Percentiles rank a stretch among this genome's conserved stretches.
These are phyloP conservation scores for Boletus fagicola DNA, from an alignment of 768 basidiomycete genomes.

Conservation along the genomic window DNA sequence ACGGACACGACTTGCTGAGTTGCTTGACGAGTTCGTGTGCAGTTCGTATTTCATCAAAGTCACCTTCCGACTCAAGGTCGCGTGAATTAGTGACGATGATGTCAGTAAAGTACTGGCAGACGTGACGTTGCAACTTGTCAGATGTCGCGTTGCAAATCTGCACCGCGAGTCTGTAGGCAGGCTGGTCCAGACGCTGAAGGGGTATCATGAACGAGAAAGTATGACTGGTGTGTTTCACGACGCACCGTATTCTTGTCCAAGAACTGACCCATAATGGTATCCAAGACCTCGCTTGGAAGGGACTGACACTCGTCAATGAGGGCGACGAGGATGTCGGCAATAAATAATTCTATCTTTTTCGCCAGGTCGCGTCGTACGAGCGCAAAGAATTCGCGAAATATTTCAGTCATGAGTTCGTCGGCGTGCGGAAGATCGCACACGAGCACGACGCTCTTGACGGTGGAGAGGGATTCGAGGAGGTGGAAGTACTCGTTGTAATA, in stretches of 20 bases:
- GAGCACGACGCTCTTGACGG: slow-evolving; percentile 92
- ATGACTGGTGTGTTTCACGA: slow-evolving; percentile 6
- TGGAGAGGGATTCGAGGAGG: slow-evolving; percentile 88
- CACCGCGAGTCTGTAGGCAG: slow-evolving; percentile 78
- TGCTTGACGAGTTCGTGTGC: slow-evolving; percentile 87
- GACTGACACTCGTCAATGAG: slow-evolving; percentile 83
- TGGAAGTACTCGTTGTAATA: slow-evolving; percentile 95
- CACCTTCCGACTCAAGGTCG: slow-evolving; percentile 53
- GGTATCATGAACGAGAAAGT: slow-evolving; percentile 2
- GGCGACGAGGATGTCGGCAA: slow-evolving; percentile 88
- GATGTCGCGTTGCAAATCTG: slow-evolving; percentile 81
- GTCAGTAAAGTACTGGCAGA: slow-evolving; percentile 92
- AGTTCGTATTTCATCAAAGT: slow-evolving; percentile 63
- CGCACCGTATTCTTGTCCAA: slow-evolving; percentile 71
- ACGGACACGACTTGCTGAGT: slow-evolving; percentile 75
- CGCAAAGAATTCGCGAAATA: slow-evolving; percentile 81
- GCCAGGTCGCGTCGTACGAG: slow-evolving; percentile 71
- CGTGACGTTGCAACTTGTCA: slow-evolving; percentile 85
- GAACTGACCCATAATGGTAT: slow-evolving; percentile 83
- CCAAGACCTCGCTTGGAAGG: slow-evolving; percentile 77
- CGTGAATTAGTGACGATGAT: slow-evolving; percentile 63
- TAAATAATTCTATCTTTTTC: slow-evolving; percentile 81
- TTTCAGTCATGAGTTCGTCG: slow-evolving; percentile 79
- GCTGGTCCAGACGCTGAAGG: slow-evolving; percentile 61
- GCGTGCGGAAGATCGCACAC: slow-evolving; percentile 87